phyloP scores from a whole-genome alignment of 306 rosid genomes.

The Hylodesmum podocarpum region DNA sequence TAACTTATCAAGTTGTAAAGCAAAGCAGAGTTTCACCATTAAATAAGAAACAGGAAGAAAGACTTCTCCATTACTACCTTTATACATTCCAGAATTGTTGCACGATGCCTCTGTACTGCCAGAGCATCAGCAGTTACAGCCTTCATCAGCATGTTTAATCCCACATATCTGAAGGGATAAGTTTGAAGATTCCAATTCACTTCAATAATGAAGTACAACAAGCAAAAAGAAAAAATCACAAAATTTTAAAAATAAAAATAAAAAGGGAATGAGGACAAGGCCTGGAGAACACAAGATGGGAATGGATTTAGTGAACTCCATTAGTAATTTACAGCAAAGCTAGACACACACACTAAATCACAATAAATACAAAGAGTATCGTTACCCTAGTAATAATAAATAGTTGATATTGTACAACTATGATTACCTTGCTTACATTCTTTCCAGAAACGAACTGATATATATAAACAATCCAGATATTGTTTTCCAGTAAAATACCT shows the following conservation, averaged over 20 bases:
- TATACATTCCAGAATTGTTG: background rate
- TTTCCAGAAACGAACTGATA: background rate
- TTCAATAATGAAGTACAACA: background rate
- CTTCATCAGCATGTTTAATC: constrained; percentile 5
- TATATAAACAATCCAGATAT: background rate
- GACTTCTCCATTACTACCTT: background rate
- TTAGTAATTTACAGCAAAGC: too few relatives aligned
- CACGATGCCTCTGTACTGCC: constrained; percentile 15
- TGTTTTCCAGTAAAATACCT: background rate
- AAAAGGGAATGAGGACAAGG: background rate
- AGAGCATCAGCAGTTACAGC: background rate
- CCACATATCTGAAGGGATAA: constrained; percentile 8
- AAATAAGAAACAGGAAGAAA: background rate
- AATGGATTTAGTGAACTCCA: background rate
- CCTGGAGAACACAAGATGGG: background rate
- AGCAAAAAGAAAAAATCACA: background rate
- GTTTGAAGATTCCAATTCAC: constrained; percentile 2
- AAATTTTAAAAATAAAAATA: background rate
- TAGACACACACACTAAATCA: background rate
- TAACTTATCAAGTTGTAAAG: background rate
- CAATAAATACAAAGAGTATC: too few relatives aligned
- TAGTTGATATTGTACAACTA: background rate
- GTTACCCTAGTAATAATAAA: background rate
- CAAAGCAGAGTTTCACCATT: background rate
- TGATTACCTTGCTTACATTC: background rate